phyloP scores from a whole-genome alignment of 2,329 filamentous ascomycete genomes.

The Aspergillus pseudonomiae region DNA sequence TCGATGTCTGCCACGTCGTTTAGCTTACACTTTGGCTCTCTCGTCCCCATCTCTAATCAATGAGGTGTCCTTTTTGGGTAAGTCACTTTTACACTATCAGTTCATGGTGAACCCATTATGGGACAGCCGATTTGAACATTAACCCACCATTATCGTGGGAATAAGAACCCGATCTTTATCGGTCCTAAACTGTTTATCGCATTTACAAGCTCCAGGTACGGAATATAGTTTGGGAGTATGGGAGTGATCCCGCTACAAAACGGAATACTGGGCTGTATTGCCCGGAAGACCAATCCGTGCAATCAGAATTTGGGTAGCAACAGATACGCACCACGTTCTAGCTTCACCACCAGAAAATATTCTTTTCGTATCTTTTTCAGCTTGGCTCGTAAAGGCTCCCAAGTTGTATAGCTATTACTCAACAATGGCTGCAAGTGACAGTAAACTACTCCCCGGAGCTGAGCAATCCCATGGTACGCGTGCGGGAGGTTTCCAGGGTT shows the following conservation, averaged over 20 bases:
- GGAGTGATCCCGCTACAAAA: not conserved
- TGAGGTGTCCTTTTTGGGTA: not conserved
- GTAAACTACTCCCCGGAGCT: not conserved
- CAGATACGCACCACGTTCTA: not conserved
- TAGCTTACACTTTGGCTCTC: not conserved
- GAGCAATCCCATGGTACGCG: not conserved
- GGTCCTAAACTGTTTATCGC: not conserved
- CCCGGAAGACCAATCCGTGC: not conserved
- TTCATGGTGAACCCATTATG: not conserved
- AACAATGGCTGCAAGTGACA: not conserved
- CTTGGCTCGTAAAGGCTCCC: not conserved
- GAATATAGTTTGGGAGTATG: not conserved
- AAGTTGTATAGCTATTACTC: not conserved
- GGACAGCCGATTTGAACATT: not conserved
- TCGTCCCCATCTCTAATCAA: conserved; percentile 1
- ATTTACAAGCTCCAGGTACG: not conserved
- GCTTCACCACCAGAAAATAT: not conserved
- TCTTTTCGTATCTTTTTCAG: not conserved
- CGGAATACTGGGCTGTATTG: not conserved
- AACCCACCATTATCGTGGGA: not conserved
- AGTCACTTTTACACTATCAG: not conserved
- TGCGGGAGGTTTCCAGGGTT: conserved; percentile 3
- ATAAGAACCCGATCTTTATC: not conserved
- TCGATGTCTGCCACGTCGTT: conserved; percentile 2
- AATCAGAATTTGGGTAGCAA: not conserved